Base-by-base conservation (phyloP, 2,329 filamentous ascomycete species). In the Trichoderma aggressivum region DNA sequence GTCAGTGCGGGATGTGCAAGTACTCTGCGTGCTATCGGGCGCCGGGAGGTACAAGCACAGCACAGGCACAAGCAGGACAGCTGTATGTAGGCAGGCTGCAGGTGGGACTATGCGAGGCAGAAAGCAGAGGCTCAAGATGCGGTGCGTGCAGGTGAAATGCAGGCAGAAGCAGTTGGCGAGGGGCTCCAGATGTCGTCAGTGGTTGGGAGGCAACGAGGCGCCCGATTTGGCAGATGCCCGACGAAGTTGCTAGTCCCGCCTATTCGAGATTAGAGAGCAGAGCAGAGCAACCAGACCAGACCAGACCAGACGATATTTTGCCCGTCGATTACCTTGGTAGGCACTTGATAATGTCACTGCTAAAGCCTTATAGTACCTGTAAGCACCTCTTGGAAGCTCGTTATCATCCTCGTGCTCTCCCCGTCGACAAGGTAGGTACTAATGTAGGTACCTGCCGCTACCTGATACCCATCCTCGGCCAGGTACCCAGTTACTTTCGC, bases 151-250 rank as follows among this genome's bases (percentile, higher is more conserved):
- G 67, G n/a, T 34, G 65, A 50, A 58, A 62, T 60, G 53, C 63
- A 69, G 24, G 60, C 60, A 56, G 30, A 59, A 72, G 64, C 71
- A 28, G 69, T 70, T 63, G 39, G 71, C 65, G 59, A 62, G 70
- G 64, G 63, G 72, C 59, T 63, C 68, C 60, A 30, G 18, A 71
- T 71, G 71, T 68, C 71, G 71, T 73, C 72, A 73, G 70, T 67
- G 60, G 58, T 70, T 64, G 69, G 69, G 61, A 65, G 60, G 53
- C 61, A 60, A 36, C 26, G 55, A 59, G 24, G 55, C 18, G 56
- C 66, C 43, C 59, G 67, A 70, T 70, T 47, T 70, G 68, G 60
- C 59, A 34, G 63, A 53, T 66, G 39, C 62, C 43, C 30, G 62
- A 53, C 62, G 63, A 56, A 11, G 60, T 18, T 50, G 60, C 24